Percentiles rank a stretch among this genome's conserved stretches.
phyloP scores from a whole-genome alignment of 768 basidiomycete genomes.

The Boletellus ananiceps region DNA sequence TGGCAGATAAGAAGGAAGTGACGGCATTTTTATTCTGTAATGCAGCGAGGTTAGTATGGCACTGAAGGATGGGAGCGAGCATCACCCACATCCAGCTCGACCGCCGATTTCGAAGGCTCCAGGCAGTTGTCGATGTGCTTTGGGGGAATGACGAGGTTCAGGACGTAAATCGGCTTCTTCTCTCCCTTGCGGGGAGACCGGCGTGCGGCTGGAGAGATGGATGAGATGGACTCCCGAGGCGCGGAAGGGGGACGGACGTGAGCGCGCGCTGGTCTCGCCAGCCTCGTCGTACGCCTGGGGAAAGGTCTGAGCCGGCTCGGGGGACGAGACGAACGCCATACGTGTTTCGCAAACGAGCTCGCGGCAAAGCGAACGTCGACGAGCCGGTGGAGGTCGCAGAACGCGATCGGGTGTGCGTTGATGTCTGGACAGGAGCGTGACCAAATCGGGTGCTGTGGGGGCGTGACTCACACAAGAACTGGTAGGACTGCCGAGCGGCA shows the following conservation, averaged over 20 bases:
- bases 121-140: conserved; percentile 69
- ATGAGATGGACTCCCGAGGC: conserved; percentile 11
- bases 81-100: conserved; percentile 61
- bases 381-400: conserved; percentile 60
- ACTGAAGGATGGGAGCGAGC: background rate
- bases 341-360: conserved; percentile 74
- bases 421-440: conserved; percentile 48
- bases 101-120: conserved; percentile 68
- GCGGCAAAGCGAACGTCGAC: conserved; percentile 63
- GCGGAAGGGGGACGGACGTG: conserved; percentile 14
- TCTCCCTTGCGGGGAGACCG: conserved; percentile 78
- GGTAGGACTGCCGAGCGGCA: conserved; percentile 55
- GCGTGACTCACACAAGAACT: conserved; percentile 71
- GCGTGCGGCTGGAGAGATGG: conserved; percentile 42
- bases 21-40: conserved; percentile 57
- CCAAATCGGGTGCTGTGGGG: background rate
- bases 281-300: conserved; percentile 67
- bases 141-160: conserved; percentile 67
- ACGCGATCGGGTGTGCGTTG: conserved; percentile 67
- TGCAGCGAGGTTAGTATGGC: conserved; percentile 7
- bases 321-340: conserved; percentile 28
- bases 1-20: conserved; percentile 49
- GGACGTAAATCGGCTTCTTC: conserved; percentile 76
- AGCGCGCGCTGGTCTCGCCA: conserved; percentile 40
- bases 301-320: conserved; percentile 3